Conservation (phyloP, 2,329 filamentous ascomycete species). For the Claviceps maximensis region DNA sequence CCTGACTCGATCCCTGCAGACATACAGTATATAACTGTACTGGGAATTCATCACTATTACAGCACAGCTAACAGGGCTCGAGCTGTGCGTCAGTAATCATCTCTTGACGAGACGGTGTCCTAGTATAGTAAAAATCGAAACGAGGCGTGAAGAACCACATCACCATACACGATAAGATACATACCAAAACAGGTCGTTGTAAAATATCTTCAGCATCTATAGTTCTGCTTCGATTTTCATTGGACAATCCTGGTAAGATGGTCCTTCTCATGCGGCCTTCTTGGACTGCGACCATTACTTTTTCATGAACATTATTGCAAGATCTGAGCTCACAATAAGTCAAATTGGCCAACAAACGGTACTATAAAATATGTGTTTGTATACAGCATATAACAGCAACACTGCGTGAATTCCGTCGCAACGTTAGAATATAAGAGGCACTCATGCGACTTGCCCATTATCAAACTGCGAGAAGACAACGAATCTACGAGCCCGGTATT, state of each 20-base stretch:
- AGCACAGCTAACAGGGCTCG: neutral
- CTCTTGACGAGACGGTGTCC: neutral
- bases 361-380: neutral
- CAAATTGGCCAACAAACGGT: neutral
- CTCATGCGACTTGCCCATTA: conserved; percentile 6
- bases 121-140: neutral
- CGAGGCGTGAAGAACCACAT: neutral
- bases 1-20: neutral
- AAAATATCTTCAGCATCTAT: too few relatives aligned
- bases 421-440: neutral
- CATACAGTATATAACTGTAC: neutral
- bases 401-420: neutral
- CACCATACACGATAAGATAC: neutral
- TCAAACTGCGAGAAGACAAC: conserved; percentile 21
- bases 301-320: too few relatives aligned
- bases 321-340: neutral
- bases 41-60: neutral
- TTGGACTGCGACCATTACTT: too few relatives aligned
- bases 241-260: too few relatives aligned
- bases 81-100: neutral
- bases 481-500: neutral
- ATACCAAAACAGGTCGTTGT: neutral
- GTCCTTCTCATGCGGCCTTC: too few relatives aligned
- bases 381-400: neutral
- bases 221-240: too few relatives aligned